Evolutionary conservation across 208 protist species (phyloP).

Genomic region (Strigomonas oncopelti): DNA sequence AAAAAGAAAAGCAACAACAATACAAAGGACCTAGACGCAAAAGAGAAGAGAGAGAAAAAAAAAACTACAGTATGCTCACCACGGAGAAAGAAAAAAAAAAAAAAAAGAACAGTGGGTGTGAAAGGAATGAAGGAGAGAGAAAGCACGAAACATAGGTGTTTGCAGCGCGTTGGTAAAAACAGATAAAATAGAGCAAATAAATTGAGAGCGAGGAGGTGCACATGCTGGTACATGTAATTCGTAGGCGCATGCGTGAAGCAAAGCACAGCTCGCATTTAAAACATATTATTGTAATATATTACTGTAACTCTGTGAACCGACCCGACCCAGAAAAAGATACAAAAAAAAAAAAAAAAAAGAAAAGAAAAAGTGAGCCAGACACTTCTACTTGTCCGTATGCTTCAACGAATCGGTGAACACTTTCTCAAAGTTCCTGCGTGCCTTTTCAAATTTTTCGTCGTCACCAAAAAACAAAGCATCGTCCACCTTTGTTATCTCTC

Average conservation of each 20-base stretch:
- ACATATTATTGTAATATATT: too few relatives aligned
- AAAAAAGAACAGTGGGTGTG: not conserved
- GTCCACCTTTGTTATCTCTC: slow-evolving; percentile 51
- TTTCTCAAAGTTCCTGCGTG: slow-evolving; percentile 42
- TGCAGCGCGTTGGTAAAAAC: too few relatives aligned
- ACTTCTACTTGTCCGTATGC: not conserved
- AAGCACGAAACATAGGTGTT: too few relatives aligned
- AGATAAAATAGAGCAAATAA: too few relatives aligned
- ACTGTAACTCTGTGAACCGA: not conserved
- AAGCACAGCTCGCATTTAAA: too few relatives aligned
- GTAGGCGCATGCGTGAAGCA: too few relatives aligned
- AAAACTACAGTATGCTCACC: not conserved
- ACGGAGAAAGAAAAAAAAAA: not conserved
- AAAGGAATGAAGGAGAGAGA: not conserved
- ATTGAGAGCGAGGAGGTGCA: too few relatives aligned
- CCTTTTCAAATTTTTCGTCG: slow-evolving; percentile 51
- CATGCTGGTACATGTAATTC: too few relatives aligned
- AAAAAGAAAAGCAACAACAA: not conserved
- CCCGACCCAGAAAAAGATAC: not conserved
- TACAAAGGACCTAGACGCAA: too few relatives aligned
- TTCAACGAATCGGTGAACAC: slow-evolving; percentile 25
- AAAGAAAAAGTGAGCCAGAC: not conserved
- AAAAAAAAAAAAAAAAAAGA: slow-evolving; percentile 7
- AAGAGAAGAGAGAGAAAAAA: not conserved
- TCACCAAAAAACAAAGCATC: slow-evolving; percentile 65